phyloP scores from a whole-genome alignment of 768 basidiomycete genomes.

The Hirschioporus abietinus region DNA sequence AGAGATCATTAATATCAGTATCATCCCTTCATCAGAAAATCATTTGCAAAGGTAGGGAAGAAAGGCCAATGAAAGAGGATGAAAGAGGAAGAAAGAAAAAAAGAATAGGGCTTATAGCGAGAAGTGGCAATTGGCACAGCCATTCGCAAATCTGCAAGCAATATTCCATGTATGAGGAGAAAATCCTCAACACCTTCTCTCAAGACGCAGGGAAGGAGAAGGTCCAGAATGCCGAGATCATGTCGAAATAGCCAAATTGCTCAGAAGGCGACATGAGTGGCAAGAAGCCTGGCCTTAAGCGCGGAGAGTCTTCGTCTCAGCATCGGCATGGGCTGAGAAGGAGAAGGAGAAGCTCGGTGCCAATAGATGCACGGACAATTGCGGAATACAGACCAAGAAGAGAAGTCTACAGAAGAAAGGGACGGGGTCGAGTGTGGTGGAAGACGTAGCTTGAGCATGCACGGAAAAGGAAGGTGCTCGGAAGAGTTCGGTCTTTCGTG shows the following conservation, averaged over 20 bases:
- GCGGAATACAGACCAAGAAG: too few species aligned
- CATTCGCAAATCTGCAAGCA: neutral
- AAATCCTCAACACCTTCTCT: neutral
- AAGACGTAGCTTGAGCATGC: neutral
- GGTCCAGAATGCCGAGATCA: neutral
- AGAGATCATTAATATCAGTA: conserved; percentile 15
- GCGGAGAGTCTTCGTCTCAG: neutral
- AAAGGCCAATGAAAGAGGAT: neutral
- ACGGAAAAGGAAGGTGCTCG: neutral
- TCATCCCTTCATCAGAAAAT: conserved; percentile 10
- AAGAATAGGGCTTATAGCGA: neutral
- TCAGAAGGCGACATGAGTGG: neutral
- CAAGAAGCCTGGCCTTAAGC: neutral
- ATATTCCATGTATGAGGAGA: too few species aligned
- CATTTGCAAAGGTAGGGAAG: conserved; percentile 9
- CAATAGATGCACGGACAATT: too few species aligned
- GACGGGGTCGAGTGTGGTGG: neutral
- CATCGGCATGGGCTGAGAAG: neutral
- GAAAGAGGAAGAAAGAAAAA: neutral
- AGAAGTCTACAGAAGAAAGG: too few species aligned
- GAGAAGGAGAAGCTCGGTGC: neutral
- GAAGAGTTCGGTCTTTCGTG: neutral
- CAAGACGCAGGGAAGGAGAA: neutral
- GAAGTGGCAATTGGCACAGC: neutral
- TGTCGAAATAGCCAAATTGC: conserved; percentile 1